Percentiles rank a stretch among this genome's conserved stretches.
These are phyloP conservation scores for Gleditsia sinensis DNA, from an alignment of 306 rosid genomes.

Conservation along the genomic window DNA sequence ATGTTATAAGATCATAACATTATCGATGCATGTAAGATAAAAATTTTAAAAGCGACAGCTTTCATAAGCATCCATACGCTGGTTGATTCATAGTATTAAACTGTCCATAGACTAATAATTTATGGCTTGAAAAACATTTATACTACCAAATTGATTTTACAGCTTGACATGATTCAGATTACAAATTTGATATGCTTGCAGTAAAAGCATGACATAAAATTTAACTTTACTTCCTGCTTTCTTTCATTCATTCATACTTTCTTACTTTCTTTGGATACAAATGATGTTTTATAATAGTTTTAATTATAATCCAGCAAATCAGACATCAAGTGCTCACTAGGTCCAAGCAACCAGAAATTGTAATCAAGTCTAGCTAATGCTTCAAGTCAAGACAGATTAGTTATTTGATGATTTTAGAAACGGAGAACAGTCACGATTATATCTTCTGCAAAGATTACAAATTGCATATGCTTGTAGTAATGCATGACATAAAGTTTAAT, in stretches of 20 bases:
- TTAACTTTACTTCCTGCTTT: neutral
- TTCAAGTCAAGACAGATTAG: slow-evolving; percentile 5
- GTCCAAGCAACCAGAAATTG: slow-evolving; percentile 23
- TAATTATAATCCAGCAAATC: slow-evolving; percentile 15
- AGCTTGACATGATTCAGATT: slow-evolving; percentile 3
- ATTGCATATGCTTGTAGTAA: too few species aligned
- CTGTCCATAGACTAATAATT: slow-evolving; percentile 2
- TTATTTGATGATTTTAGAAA: slow-evolving; percentile 12
- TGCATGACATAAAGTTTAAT: too few species aligned
- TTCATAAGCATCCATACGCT: slow-evolving; percentile 4
- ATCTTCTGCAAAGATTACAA: slow-evolving; percentile 11
- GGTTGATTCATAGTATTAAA: slow-evolving; percentile 6
- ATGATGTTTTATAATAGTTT: neutral
- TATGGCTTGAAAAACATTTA: neutral
- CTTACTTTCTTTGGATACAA: neutral
- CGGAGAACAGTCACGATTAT: too few species aligned
- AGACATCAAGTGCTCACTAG: slow-evolving; percentile 2
- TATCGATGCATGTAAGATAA: neutral
- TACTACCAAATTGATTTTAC: slow-evolving; percentile 24
- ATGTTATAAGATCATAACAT: neutral
- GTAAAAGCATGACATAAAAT: neutral
- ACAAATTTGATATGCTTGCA: slow-evolving; percentile 7
- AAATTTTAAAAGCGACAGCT: neutral
- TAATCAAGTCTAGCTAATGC: slow-evolving; percentile 20
- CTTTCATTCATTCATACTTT: neutral